Percentiles rank a stretch among this genome's conserved stretches.
Evolutionary conservation across 495 filamentous ascomycete genomes (phyloP).

Genomic region (Beverwykella pulmonaria): DNA sequence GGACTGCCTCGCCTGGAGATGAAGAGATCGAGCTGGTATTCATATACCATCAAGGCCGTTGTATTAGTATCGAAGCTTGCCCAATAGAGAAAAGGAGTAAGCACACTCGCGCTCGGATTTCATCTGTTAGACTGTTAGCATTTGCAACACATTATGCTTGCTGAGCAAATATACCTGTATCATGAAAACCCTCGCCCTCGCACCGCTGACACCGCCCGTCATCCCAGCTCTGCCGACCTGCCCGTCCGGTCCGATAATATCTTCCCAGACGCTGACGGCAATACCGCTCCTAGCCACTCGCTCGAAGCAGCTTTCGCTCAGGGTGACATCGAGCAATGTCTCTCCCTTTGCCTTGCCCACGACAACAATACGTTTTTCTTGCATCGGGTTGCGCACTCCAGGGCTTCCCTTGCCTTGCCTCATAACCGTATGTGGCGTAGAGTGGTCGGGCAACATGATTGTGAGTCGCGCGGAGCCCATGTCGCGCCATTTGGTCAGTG

Average conservation of each 20-base stretch:
- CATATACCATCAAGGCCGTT: not conserved
- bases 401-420: slow-evolving; percentile 43
- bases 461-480: slow-evolving; percentile 81
- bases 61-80: slow-evolving; percentile 41
- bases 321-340: slow-evolving; percentile 77
- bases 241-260: slow-evolving; percentile 69
- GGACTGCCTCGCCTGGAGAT: not conserved
- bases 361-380: slow-evolving; percentile 83
- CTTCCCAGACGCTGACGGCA: slow-evolving; percentile 83
- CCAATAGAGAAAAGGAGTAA: slow-evolving; percentile 40
- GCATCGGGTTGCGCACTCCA: slow-evolving; percentile 39
- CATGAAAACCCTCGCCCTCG: slow-evolving; percentile 76
- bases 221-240: slow-evolving; percentile 66
- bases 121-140: slow-evolving; percentile 26
- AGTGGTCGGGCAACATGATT: slow-evolving; percentile 62
- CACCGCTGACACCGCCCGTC: slow-evolving; percentile 69
- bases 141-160: not conserved
- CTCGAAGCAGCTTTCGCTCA: slow-evolving; percentile 83
- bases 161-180: slow-evolving; percentile 58
- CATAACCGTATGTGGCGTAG: slow-evolving; percentile 46
- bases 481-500: slow-evolving; percentile 79
- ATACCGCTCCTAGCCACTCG: slow-evolving; percentile 81
- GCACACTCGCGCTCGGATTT: slow-evolving; percentile 39
- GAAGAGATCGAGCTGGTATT: not conserved
- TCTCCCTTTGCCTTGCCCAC: slow-evolving; percentile 65